phyloP scores from a whole-genome alignment of 2,329 filamentous ascomycete species.

The Capronia coronata region DNA sequence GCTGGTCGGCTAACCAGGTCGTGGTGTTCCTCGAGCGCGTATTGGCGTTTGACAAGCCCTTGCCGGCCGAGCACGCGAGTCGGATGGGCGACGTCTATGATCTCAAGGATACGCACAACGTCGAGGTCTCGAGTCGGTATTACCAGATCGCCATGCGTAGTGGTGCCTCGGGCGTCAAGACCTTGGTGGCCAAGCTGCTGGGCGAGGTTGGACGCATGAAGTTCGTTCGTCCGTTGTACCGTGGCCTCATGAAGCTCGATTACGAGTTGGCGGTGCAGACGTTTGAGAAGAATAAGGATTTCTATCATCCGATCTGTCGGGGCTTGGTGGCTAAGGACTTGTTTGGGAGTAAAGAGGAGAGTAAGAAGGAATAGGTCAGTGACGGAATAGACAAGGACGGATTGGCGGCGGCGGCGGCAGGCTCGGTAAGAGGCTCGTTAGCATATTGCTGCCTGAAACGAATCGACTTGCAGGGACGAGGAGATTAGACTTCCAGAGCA shows the following conservation, averaged over 20 bases:
- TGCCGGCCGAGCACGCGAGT: constrained; percentile 60
- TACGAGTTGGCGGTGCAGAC: constrained; percentile 68
- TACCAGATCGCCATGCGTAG: constrained; percentile 72
- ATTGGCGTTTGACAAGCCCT: constrained; percentile 58
- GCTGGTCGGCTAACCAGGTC: constrained; percentile 78
- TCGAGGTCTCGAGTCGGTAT: constrained; percentile 77
- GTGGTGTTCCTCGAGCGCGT: constrained; percentile 83
- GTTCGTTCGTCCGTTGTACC: constrained; percentile 78
- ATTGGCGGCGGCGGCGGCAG: no score
- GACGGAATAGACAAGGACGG: no score
- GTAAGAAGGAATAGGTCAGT: background rate
- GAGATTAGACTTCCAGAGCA: no score
- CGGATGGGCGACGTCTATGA: constrained; percentile 69
- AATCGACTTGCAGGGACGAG: no score
- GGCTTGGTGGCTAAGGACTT: constrained; percentile 83
- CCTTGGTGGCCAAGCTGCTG: constrained; percentile 66
- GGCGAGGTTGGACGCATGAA: constrained; percentile 90
- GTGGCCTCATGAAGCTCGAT: constrained; percentile 68
- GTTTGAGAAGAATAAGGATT: constrained; percentile 79
- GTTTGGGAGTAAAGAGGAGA: constrained; percentile 35
- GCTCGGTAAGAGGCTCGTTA: no score
- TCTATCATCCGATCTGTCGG: constrained; percentile 92
- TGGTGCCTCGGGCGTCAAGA: constrained; percentile 61
- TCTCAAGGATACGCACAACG: constrained; percentile 68
- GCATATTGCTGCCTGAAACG: no score